Evolutionary conservation across 352 stramenopile genomes (phyloP).

Genomic region (Globisporangium splendens): DNA sequence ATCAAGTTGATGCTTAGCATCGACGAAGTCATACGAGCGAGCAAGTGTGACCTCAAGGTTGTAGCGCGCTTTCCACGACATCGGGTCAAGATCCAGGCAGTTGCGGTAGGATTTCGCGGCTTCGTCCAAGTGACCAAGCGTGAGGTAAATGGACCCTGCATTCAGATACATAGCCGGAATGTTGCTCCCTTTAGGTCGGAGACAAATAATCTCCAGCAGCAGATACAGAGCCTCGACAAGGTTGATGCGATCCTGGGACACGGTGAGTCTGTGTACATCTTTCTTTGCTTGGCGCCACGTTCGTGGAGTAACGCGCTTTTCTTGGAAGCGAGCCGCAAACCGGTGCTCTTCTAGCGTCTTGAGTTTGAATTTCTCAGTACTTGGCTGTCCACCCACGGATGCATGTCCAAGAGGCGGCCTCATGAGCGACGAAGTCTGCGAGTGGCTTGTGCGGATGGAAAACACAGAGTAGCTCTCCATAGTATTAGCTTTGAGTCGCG

Average conservation of each 20-base stretch:
- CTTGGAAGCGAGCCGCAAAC: conserved; percentile 43
- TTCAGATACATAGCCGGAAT: conserved; percentile 45
- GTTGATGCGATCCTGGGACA: conserved; percentile 23
- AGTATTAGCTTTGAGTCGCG: conserved; percentile 3
- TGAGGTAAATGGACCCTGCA: conserved; percentile 49
- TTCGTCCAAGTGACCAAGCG: conserved; percentile 45
- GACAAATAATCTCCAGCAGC: conserved; percentile 48
- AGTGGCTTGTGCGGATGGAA: conserved; percentile 18
- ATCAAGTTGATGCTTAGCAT: conserved; percentile 42
- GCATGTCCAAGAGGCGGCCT: not conserved
- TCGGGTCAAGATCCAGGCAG: conserved; percentile 31
- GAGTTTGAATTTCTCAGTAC: conserved; percentile 22
- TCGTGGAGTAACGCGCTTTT: conserved; percentile 35
- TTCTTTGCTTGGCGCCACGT: conserved; percentile 34
- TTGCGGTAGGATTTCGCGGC: conserved; percentile 49
- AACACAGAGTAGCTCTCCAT: conserved; percentile 17
- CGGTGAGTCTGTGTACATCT: conserved; percentile 27
- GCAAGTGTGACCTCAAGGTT: conserved; percentile 47
- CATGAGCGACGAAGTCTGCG: conserved; percentile 2
- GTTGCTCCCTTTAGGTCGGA: conserved; percentile 27
- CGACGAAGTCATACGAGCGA: conserved; percentile 42
- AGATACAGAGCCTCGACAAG: conserved; percentile 50
- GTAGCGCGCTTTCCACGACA: conserved; percentile 41
- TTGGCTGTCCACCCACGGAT: not conserved
- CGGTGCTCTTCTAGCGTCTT: conserved; percentile 59